These are phyloP conservation scores for Saturnispora dispora DNA, from an alignment of 805 yeast genomes.

Conservation along the genomic window DNA sequence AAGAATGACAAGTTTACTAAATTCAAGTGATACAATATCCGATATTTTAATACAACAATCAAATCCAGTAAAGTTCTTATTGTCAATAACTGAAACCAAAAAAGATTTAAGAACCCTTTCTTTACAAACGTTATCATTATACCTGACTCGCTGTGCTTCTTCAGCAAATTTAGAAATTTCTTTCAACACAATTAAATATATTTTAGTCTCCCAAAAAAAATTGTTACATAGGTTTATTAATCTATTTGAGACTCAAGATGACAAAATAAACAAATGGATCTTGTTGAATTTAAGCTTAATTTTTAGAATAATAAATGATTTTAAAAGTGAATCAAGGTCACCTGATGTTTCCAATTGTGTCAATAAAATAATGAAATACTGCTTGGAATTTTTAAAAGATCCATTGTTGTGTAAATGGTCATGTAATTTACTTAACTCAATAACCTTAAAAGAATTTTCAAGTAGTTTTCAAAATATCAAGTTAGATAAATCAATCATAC, in stretches of 20 bases:
- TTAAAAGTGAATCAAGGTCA: neutral
- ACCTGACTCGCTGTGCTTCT: constrained; percentile 13
- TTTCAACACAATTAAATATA: neutral
- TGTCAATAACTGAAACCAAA: constrained; percentile 12
- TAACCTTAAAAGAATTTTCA: constrained; percentile 5
- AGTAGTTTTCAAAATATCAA: neutral
- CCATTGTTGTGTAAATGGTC: constrained; percentile 23
- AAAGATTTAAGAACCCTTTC: constrained; percentile 13
- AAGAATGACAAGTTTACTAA: neutral
- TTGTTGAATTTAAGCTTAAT: constrained; percentile 8
- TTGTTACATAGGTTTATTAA: constrained; percentile 12
- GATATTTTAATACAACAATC: neutral
- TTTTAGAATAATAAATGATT: constrained; percentile 5
- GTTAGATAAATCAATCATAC: constrained; percentile 34
- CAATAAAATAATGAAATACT: constrained; percentile 26
- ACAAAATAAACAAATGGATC: constrained; percentile 12
- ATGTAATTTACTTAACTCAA: constrained; percentile 25
- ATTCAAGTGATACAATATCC: neutral
- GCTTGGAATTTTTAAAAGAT: constrained; percentile 31
- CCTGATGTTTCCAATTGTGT: constrained; percentile 8
- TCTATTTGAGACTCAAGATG: constrained; percentile 17
- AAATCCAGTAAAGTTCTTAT: constrained; percentile 20
- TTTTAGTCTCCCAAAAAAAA: constrained; percentile 1
- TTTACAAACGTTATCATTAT: constrained; percentile 26
- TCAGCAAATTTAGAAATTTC: neutral